phyloP scores from a whole-genome alignment of 345 rosid genomes.

The Limnanthes douglasii region DNA sequence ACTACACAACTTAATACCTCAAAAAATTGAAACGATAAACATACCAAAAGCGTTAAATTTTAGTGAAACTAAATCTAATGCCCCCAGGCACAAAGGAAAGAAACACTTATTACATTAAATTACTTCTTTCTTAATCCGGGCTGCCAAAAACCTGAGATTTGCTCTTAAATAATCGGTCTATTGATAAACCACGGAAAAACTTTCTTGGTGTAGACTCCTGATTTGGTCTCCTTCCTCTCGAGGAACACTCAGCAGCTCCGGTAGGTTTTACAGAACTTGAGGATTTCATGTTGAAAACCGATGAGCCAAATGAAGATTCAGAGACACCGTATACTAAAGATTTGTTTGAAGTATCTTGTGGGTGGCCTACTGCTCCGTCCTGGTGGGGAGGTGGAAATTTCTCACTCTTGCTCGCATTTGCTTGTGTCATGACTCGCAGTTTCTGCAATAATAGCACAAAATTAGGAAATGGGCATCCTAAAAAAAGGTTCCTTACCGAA shows the following conservation, averaged over 20 bases:
- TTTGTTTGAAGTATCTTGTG: constrained; percentile 22
- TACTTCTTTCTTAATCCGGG: no score
- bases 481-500: neutral
- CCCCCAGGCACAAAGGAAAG: no score
- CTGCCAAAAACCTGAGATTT: constrained; percentile 40
- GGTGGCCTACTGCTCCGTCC: constrained; percentile 68
- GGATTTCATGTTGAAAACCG: constrained; percentile 19
- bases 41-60: no score
- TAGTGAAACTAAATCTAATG: no score
- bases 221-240: constrained; percentile 33
- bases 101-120: no score
- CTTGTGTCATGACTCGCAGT: constrained; percentile 33
- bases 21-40: no score
- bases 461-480: neutral
- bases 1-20: no score
- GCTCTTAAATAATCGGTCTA: constrained; percentile 40
- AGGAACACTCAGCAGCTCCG: constrained; percentile 21
- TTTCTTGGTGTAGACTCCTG: constrained; percentile 34
- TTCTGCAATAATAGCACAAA: constrained; percentile 20
- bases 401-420: constrained; percentile 78
- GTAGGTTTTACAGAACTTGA: constrained; percentile 21
- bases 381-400: constrained; percentile 95
- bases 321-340: constrained; percentile 23
- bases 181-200: constrained; percentile 32
- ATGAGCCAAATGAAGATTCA: constrained; percentile 25